Base-by-base conservation (phyloP, 768 basidiomycete species). In the Mycena metata region DNA sequence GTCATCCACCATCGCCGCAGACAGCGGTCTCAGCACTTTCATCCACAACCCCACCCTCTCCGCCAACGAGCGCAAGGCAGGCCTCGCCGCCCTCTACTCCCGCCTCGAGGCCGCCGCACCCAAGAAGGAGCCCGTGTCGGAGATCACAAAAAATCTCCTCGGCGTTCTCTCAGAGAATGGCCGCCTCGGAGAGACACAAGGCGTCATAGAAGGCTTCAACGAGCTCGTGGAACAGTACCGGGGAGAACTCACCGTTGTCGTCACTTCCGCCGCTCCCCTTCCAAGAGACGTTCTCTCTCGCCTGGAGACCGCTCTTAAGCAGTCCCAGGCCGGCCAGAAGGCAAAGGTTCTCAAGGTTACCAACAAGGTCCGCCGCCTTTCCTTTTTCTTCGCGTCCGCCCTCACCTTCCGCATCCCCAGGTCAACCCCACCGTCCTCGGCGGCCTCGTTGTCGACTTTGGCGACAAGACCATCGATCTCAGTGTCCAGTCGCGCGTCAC, bases 381-480 rank as follows among this genome's bases (percentile, higher is more conserved):
- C 43, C 35, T 21, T 30, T 66, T 45, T 45, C 58, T 26, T 11
- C 39, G 46, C 60, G n/a, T 2, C 46, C 70, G 60, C 73, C 57
- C 58, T 36, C 66, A 60, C 49, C 36, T 71, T 45, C 39, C 60
- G 41, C 69, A 33, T 15, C 55, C 46, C 35, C 67, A 97, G 96
- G 93, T 98, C 76, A 96, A 98, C 85, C 90, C 96, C 49, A 83
- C 89, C n/a, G 84, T 98, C 64, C 82, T 99, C 69, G 98, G 97
- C 65, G 98, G 98, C 57, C 80, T 99, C 66, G 86, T 98, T 68
- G 91, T 99, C 55, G 98, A 99, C 83, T 96, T 99, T 77, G 97
- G 96, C 70, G 98, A 98, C 85, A 97, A 97, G 86, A 96, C 95
- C 60, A 93, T 99, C 75, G 98, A 99, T 83, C 88, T 99, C 66